phyloP scores from a whole-genome alignment of 305 asterid genomes.

The Vinca major region DNA sequence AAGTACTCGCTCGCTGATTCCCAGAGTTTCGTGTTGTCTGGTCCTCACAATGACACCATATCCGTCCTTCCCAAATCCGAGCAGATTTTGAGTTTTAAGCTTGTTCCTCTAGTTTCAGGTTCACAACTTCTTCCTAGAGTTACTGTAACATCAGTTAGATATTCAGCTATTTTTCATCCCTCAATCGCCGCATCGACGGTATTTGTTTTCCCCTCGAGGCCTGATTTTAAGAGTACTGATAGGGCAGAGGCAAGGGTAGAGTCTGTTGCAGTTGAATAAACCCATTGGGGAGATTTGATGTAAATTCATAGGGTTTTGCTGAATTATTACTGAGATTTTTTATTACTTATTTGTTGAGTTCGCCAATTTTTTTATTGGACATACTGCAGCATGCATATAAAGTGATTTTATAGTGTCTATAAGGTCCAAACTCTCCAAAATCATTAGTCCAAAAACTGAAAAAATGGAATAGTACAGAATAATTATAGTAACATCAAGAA shows the following conservation, averaged over 20 bases:
- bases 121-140: conserved; percentile 77
- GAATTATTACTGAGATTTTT: neutral
- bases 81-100: conserved; percentile 50
- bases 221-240: conserved; percentile 36
- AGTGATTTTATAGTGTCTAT: too few species aligned
- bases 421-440: too few species aligned
- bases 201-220: conserved; percentile 76
- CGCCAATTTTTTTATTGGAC: too few species aligned
- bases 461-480: too few species aligned
- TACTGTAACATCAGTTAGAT: conserved; percentile 55
- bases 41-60: conserved; percentile 72
- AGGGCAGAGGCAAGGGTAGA: conserved; percentile 17
- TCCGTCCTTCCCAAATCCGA: conserved; percentile 63
- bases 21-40: conserved; percentile 71
- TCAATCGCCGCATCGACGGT: conserved; percentile 53
- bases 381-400: too few species aligned
- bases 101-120: conserved; percentile 77
- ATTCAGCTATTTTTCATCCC: conserved; percentile 68
- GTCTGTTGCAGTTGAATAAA: conserved; percentile 24
- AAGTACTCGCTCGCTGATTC: conserved; percentile 74
- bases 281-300: neutral
- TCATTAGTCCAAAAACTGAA: too few species aligned
- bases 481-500: too few species aligned
- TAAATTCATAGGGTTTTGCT: neutral
- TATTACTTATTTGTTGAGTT: neutral